Evolutionary conservation across 2,329 filamentous ascomycete genomes (phyloP), one percentile per base, ranked within the genome.

Genomic region (Aaosphaeria arxii): DNA sequence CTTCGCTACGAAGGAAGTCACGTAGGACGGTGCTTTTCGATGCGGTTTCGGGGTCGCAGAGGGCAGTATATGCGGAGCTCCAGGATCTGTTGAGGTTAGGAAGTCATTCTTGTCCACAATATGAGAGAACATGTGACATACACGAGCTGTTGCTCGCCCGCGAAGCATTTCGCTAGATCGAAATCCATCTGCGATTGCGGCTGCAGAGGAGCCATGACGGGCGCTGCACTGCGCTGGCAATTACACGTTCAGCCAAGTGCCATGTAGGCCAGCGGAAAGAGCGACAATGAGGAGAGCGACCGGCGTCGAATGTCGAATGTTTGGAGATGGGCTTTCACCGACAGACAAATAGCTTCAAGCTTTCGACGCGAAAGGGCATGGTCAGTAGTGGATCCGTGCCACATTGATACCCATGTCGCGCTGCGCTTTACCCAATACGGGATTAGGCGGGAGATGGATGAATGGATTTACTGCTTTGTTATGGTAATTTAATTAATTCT

Each of bases 121-220:
- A 24, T 24, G 17, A 24, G 17, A 24, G 17, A 24, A 24, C 17
- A 24, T 24, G 3, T 24, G 53, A 78, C 85, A 69, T 80, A 95
- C 88, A 96, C 80, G 63, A 96, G 78, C 67, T 87, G 81, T 63
- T 82, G 82, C 70, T 92, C 85, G 74, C 89, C 89, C 62, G 83
- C 86, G 64, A 97, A 80, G 74, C 89, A 95, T 68, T 88, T 85
- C 72, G 90, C 87, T 72, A 96, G 79, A 66, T 90, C 84, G 66
- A 91, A 89, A 69, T 81, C 78, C 66, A 77, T 76, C 74, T 87
- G 85, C 30, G 42, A 42, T 55, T 59, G 51, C 40, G 57, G 53
- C 52, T 55, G 56, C 33, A 58, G 52, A 44, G 67, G 59, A 48
- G 69, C 64, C 69, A 71, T 71, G 57, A 49, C 60, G 53, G 33